These are phyloP conservation scores for Lentinula guzmanii DNA, from an alignment of 768 basidiomycete species.

Conservation along the genomic window DNA sequence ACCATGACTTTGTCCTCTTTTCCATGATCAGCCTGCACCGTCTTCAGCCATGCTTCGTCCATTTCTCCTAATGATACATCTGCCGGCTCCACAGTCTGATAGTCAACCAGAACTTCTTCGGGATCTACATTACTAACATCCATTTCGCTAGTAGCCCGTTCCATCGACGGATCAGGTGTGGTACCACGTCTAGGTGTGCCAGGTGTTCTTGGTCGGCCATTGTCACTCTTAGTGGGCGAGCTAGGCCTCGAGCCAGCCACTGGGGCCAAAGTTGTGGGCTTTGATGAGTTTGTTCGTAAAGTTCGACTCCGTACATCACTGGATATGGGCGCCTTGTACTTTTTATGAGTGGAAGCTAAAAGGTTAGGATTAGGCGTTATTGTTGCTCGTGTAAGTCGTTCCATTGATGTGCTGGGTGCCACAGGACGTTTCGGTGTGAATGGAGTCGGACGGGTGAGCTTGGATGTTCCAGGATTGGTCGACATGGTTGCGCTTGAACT, in stretches of 20 bases:
- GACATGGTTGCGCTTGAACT: background rate
- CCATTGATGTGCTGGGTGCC: constrained; percentile 22
- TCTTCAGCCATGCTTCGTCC: constrained; percentile 49
- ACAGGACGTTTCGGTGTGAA: constrained; percentile 54
- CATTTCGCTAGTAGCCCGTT: constrained; percentile 57
- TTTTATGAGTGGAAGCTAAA: constrained; percentile 44
- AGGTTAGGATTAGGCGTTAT: constrained; percentile 19
- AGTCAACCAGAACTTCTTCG: constrained; percentile 75
- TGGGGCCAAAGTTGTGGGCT: constrained; percentile 30
- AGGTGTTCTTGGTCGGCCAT: constrained; percentile 46
- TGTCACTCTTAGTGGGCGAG: constrained; percentile 23
- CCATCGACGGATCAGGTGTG: constrained; percentile 42
- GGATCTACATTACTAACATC: constrained; percentile 68
- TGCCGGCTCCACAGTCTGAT: constrained; percentile 56
- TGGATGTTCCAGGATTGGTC: constrained; percentile 17
- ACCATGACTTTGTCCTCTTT: constrained; percentile 84
- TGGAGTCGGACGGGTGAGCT: constrained; percentile 31
- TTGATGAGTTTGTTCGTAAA: constrained; percentile 6
- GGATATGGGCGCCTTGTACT: constrained; percentile 63
- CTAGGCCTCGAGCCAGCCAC: constrained; percentile 49
- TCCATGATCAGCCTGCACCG: constrained; percentile 45
- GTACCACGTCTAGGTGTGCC: constrained; percentile 37
- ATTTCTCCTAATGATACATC: constrained; percentile 62
- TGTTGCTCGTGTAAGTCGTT: constrained; percentile 27
- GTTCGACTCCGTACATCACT: constrained; percentile 28